phyloP scores from a whole-genome alignment of 2,329 filamentous ascomycete species.

The Venturia oleaginea region DNA sequence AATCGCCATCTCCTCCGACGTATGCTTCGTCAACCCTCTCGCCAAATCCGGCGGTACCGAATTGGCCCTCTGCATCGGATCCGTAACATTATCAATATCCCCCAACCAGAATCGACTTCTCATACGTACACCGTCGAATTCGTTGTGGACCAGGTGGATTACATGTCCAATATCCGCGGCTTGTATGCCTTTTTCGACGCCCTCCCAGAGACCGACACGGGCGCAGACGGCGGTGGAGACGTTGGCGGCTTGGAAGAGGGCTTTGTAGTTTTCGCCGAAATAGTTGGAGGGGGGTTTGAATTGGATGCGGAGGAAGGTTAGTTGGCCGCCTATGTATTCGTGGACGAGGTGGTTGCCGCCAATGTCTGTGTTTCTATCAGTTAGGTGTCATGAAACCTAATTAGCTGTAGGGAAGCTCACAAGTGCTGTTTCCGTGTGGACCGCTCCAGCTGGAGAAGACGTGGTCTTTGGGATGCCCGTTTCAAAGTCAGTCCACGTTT shows the following conservation, averaged over 20 bases:
- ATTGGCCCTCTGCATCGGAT: neutral
- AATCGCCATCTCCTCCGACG: slow-evolving; percentile 13
- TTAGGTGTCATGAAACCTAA: too few species aligned
- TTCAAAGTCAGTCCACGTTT: neutral
- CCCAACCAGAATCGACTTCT: slow-evolving; percentile 17
- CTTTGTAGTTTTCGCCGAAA: slow-evolving; percentile 11
- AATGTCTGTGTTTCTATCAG: slow-evolving; percentile 4
- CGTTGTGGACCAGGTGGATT: slow-evolving; percentile 17
- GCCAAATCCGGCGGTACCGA: neutral
- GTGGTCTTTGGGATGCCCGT: slow-evolving; percentile 13
- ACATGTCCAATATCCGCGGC: slow-evolving; percentile 14
- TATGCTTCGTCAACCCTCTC: slow-evolving; percentile 9
- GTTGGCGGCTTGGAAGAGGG: neutral
- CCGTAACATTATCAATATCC: slow-evolving; percentile 13
- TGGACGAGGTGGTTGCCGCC: slow-evolving; percentile 14
- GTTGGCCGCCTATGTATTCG: slow-evolving; percentile 14
- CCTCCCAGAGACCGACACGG: slow-evolving; percentile 14
- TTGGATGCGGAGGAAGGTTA: slow-evolving; percentile 12
- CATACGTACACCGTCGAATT: slow-evolving; percentile 14
- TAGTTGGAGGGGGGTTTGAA: slow-evolving; percentile 12
- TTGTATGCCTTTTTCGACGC: slow-evolving; percentile 1
- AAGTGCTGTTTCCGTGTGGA: neutral
- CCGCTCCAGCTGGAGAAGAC: slow-evolving; percentile 11
- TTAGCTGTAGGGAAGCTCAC: too few species aligned
- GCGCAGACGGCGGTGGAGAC: slow-evolving; percentile 11